Conservation (phyloP, 352 stramenopile genomes). For the Phytophthora idaei region DNA sequence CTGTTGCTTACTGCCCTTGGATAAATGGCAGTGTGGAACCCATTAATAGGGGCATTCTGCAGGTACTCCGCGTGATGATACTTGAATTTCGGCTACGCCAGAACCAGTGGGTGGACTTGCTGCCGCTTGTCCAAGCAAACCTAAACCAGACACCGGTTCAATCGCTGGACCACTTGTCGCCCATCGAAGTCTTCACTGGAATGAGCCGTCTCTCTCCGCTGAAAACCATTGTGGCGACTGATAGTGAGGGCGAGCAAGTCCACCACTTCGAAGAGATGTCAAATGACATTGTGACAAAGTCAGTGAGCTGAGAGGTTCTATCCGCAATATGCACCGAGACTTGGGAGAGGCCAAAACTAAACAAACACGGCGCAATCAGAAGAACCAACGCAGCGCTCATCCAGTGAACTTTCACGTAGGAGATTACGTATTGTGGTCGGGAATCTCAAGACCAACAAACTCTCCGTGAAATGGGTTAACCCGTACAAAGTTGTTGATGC, state of each 20-base stretch:
- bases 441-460: conserved; percentile 1
- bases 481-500: not conserved
- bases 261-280: not conserved
- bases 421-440: not conserved
- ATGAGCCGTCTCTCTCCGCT: not conserved
- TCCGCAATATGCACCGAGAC: not conserved
- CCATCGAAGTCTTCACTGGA: not conserved
- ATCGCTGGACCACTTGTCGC: not conserved
- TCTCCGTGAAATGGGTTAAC: not conserved
- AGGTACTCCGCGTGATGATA: not conserved
- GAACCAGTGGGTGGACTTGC: not conserved
- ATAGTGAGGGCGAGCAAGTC: not conserved
- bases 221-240: not conserved
- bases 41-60: not conserved
- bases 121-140: not conserved
- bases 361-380: not conserved
- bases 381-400: not conserved
- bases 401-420: conserved; percentile 2
- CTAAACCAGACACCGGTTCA: not conserved
- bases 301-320: not conserved
- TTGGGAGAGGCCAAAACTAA: not conserved
- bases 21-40: conserved; percentile 11
- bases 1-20: conserved; percentile 4
- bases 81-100: not conserved
- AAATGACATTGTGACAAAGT: not conserved